Conservation (phyloP, 305 asterid species). For the Euphrasia arctica region DNA sequence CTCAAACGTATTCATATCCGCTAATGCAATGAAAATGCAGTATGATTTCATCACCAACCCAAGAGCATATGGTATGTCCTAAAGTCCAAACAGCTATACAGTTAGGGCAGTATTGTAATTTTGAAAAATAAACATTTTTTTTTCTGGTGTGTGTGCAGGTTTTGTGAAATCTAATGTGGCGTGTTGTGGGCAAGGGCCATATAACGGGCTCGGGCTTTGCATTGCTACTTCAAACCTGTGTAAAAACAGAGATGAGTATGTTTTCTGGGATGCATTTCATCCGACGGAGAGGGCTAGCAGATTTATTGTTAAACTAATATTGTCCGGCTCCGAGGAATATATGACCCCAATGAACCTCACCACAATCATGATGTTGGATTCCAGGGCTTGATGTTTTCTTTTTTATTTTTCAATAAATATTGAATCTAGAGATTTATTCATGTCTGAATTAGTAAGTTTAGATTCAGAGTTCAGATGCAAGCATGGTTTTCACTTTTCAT, state of each 20-base stretch:
- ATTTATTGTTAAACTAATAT: slow-evolving; percentile 46
- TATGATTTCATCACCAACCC: slow-evolving; percentile 49
- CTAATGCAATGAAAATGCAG: slow-evolving; percentile 47
- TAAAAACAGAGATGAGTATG: slow-evolving; percentile 44
- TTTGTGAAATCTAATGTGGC: slow-evolving; percentile 58
- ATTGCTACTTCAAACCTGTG: slow-evolving; percentile 50
- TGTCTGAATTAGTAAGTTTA: not conserved
- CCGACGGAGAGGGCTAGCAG: slow-evolving; percentile 59
- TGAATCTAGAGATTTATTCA: not conserved
- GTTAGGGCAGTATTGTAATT: too few species aligned
- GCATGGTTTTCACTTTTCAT: not conserved
- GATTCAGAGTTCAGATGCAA: not conserved
- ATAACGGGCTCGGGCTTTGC: slow-evolving; percentile 61
- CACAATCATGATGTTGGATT: slow-evolving; percentile 58
- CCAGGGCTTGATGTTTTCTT: slow-evolving; percentile 24
- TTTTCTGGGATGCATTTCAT: slow-evolving; percentile 68
- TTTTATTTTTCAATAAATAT: not conserved
- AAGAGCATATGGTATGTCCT: slow-evolving; percentile 25
- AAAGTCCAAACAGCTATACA: not conserved
- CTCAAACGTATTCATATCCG: slow-evolving; percentile 48
- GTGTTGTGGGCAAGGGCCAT: slow-evolving; percentile 76
- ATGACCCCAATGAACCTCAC: slow-evolving; percentile 72
- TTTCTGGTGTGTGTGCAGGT: slow-evolving; percentile 20
- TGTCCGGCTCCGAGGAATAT: slow-evolving; percentile 45
- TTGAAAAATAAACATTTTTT: too few species aligned